These are phyloP conservation scores for Casuarina equisetifolia DNA, from an alignment of 306 rosid species.

Conservation along the genomic window DNA sequence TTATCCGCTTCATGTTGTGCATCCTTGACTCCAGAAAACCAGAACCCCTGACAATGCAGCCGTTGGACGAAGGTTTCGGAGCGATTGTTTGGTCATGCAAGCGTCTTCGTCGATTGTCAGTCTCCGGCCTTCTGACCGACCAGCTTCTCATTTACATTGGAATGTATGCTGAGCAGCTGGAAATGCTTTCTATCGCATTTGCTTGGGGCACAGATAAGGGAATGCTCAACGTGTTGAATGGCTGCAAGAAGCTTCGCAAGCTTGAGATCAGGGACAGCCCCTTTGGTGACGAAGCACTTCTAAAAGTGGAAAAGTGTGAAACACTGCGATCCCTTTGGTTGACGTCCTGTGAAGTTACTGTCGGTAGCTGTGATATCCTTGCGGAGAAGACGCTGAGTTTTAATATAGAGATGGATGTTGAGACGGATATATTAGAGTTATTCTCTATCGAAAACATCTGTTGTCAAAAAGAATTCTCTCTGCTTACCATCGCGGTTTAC, in stretches of 20 bases:
- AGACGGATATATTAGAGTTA: too few relatives aligned
- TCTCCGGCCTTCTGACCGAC: constrained; percentile 70
- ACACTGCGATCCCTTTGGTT: constrained; percentile 99
- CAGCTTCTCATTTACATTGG: constrained; percentile 84
- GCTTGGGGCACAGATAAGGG: constrained; percentile 88
- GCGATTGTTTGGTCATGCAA: constrained; percentile 91
- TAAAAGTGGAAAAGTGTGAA: constrained; percentile 93
- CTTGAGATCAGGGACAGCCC: constrained; percentile 92
- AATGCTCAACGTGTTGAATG: constrained; percentile 82
- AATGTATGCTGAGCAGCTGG: constrained; percentile 87
- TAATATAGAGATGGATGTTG: constrained; percentile 63
- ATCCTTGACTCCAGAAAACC: constrained; percentile 71
- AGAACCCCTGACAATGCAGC: constrained; percentile 63
- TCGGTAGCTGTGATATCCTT: constrained; percentile 68
- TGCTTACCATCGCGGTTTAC: too few relatives aligned
- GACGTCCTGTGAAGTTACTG: constrained; percentile 87
- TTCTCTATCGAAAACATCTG: too few relatives aligned
- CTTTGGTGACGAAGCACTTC: constrained; percentile 77
- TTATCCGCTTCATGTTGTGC: constrained; percentile 75
- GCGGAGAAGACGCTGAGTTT: constrained; percentile 78
- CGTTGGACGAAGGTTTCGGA: constrained; percentile 95
- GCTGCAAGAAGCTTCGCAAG: constrained; percentile 95
- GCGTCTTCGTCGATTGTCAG: constrained; percentile 71
- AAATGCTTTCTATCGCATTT: constrained; percentile 87
- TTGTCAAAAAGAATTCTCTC: too few relatives aligned